Evolutionary conservation across 2,329 filamentous ascomycete species (phyloP), one percentile per base, ranked within the genome.

Genomic region (Ascochyta lentis): DNA sequence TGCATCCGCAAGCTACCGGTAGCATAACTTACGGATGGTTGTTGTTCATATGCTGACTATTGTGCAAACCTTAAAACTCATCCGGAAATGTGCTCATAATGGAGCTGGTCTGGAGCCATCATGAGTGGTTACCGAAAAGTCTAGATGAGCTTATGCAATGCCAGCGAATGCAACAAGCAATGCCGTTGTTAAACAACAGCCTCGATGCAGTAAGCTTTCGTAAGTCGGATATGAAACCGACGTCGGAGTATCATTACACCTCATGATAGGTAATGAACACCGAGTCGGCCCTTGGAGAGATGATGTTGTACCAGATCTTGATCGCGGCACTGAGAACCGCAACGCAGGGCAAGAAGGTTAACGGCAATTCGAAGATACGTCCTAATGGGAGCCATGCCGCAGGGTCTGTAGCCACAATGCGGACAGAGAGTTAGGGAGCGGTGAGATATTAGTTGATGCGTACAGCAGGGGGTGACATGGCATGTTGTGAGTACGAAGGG

Each of bases 401-500:
- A 52, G 12, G 35, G 12, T 23, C 19, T 33, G 34, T 41, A 43
- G 45, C 31, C 27, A 49, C 33, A 15, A 27, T 12, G 22, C n/a
- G 37, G 34, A 46, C 27, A 16, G 23, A 22, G n/a, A 31, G 24
- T 29, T 23, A 23, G 49, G 40, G 40, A 56, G 65, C 53, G 45
- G 45, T 55, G 34, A 40, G 34, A 56, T 44, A 37, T 40, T 56
- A 56, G 54, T 39, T 15, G 19, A 38, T 54, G 42, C 37, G 45
- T 45, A 56, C 48, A 64, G 16, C 41, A 37, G 33, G 57, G 59
- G 59, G 58, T 56, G 60, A 52, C 59, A 61, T 64, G 46, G 51
- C 56, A 64, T 56, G 56, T 42, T 53, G 34, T 38, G 38, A 46
- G 29, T 50, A 39, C 50, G 29, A 57, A 48, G 50, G 27, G 34